A percentile compares a stretch with the other conserved stretches of the same genome.
These are phyloP conservation scores for Anethum foeniculum DNA, from an alignment of 140 eudicot genomes.

Conservation along the genomic window DNA sequence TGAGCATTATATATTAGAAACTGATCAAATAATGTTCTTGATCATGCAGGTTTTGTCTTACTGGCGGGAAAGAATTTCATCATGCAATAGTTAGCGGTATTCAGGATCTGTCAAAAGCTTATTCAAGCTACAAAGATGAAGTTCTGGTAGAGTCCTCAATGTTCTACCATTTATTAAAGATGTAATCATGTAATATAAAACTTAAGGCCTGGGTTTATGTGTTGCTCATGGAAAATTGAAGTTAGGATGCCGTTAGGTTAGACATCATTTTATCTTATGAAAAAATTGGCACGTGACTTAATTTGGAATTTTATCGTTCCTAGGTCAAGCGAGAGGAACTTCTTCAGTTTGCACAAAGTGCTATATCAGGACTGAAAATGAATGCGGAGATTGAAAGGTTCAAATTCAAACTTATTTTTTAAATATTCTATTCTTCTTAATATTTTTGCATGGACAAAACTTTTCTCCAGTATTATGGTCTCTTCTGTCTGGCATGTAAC, in stretches of 20 bases:
- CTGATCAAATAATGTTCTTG: neutral
- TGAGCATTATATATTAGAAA: neutral
- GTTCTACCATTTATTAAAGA: constrained; percentile 6
- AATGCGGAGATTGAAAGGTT: constrained; percentile 79
- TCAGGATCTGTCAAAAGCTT: constrained; percentile 86
- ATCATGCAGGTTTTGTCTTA: constrained; percentile 72
- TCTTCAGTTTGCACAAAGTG: constrained; percentile 93
- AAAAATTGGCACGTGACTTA: neutral
- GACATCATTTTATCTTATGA: neutral
- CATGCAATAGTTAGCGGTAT: constrained; percentile 92
- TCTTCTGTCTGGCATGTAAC: neutral
- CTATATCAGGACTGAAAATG: constrained; percentile 81
- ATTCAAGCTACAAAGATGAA: constrained; percentile 81
- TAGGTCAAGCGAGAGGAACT: constrained; percentile 95
- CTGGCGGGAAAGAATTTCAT: constrained; percentile 94
- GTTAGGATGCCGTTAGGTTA: neutral
- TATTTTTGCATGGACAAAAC: constrained; percentile 10
- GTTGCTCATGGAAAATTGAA: neutral
- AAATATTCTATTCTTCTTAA: neutral
- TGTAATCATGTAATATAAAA: neutral
- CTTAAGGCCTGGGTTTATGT: neutral
- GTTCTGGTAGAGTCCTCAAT: constrained; percentile 52
- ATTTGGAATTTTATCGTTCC: neutral
- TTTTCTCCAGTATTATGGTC: neutral
- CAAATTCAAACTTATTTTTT: neutral